phyloP scores from a whole-genome alignment of 441 rosid genomes.

The Erodium texanum region DNA sequence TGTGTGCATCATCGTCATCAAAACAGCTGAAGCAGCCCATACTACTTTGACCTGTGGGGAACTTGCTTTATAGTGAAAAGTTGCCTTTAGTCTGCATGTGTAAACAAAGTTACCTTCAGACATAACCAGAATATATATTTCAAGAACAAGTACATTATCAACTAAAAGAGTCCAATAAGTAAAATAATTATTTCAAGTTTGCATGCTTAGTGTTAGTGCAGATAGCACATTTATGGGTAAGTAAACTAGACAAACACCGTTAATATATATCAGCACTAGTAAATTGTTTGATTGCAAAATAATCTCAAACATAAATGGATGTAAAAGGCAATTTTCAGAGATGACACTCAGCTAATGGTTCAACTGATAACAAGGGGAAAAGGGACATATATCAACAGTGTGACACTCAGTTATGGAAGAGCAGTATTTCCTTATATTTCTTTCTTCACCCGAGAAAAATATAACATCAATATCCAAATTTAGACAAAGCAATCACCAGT shows the following conservation, averaged over 20 bases:
- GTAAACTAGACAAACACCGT: background rate
- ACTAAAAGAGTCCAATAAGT: background rate
- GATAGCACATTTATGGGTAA: background rate
- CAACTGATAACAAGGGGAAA: too few relatives aligned
- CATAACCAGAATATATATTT: background rate
- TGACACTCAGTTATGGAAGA: background rate
- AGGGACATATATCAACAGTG: too few relatives aligned
- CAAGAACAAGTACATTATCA: conserved; percentile 1
- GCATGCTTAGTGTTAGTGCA: background rate
- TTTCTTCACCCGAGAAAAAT: too few relatives aligned
- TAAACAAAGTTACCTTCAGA: background rate
- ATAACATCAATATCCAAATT: background rate
- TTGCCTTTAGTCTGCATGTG: background rate
- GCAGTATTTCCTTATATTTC: background rate
- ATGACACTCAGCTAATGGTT: too few relatives aligned
- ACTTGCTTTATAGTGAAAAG: background rate
- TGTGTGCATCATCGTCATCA: conserved; percentile 37
- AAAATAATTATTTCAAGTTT: background rate
- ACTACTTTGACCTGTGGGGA: conserved; percentile 19
- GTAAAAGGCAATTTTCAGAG: too few relatives aligned
- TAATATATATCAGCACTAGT: too few relatives aligned
- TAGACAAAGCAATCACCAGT: background rate
- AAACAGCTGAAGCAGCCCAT: conserved; percentile 57
- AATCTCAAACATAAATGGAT: too few relatives aligned
- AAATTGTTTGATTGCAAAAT: too few relatives aligned